Evolutionary conservation across 2,329 filamentous ascomycete genomes (phyloP).

Genomic region (Orbilia javanica): DNA sequence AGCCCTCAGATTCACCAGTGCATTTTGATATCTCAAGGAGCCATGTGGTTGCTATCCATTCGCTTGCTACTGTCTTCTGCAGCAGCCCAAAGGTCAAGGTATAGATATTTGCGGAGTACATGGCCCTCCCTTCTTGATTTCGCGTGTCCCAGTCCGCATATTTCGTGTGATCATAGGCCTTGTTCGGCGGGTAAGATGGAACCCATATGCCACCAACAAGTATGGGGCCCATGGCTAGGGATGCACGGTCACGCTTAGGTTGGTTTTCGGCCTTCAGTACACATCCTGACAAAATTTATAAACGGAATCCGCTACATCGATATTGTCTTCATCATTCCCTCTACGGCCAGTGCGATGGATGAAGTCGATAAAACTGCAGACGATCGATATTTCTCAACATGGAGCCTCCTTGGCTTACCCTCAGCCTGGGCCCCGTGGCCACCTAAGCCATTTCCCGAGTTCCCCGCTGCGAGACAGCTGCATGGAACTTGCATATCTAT

Average conservation of each 20-base stretch:
- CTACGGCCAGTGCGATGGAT: not conserved
- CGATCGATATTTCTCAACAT: conserved; percentile 20
- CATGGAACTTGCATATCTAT: conserved; percentile 41
- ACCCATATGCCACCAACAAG: conserved; percentile 19
- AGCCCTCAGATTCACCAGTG: conserved; percentile 7
- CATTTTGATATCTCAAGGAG: conserved; percentile 31
- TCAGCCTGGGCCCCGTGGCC: conserved; percentile 37
- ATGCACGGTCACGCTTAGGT: conserved; percentile 6
- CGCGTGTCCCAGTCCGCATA: conserved; percentile 20
- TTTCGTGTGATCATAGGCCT: conserved; percentile 46
- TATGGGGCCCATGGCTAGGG: conserved; percentile 13
- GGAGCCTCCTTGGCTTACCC: conserved; percentile 11
- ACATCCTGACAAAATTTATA: conserved; percentile 1
- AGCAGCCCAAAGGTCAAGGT: conserved; percentile 21
- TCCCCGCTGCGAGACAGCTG: conserved; percentile 57
- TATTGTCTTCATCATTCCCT: not conserved
- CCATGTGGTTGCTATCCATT: conserved; percentile 58
- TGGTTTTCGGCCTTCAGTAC: not conserved
- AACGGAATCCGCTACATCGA: conserved; percentile 1
- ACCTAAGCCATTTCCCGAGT: conserved; percentile 50
- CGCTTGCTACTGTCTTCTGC: conserved; percentile 38
- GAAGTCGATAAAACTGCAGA: conserved; percentile 5
- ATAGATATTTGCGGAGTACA: conserved; percentile 14
- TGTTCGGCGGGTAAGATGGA: conserved; percentile 29
- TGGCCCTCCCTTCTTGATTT: conserved; percentile 11